These are phyloP conservation scores for Aspergillus quadrilineatus DNA, from an alignment of 2,329 filamentous ascomycete genomes.

Conservation along the genomic window DNA sequence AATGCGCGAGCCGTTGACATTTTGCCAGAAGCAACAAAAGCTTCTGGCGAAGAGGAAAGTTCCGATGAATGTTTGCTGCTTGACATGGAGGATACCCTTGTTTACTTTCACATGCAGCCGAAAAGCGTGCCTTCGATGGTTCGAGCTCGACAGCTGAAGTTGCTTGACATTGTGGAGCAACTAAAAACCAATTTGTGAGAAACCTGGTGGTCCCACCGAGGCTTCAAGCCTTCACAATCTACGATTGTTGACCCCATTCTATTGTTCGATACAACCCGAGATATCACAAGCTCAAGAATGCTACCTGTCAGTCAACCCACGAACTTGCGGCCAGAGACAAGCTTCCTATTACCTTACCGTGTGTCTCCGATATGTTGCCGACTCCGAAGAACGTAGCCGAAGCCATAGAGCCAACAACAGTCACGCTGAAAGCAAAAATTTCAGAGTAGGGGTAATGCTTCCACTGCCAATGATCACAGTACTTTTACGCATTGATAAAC, in stretches of 20 bases:
- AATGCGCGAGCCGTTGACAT: background rate
- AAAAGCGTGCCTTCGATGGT: background rate
- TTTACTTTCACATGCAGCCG: slow-evolving; percentile 21
- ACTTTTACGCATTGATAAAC: background rate
- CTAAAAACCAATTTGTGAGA: background rate
- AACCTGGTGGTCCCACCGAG: background rate
- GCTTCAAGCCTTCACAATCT: background rate
- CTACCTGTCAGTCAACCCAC: too few species aligned
- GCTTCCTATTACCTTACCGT: background rate
- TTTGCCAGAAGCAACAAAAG: background rate
- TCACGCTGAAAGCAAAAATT: background rate
- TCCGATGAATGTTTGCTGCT: background rate
- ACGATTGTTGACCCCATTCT: background rate
- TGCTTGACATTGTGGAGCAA: background rate
- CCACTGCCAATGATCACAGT: background rate
- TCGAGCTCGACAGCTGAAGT: background rate
- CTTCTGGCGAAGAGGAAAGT: background rate
- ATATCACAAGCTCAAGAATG: too few species aligned
- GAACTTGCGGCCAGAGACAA: background rate
- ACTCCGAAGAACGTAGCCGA: background rate
- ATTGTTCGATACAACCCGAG: too few species aligned
- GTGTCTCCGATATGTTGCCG: background rate
- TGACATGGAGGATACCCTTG: background rate
- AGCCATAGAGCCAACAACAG: background rate
- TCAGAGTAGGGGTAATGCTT: background rate